Evolutionary conservation across 2,329 filamentous ascomycete species (phyloP), one percentile per base, ranked within the genome.

Genomic region (Phyllosticta citriasiana): DNA sequence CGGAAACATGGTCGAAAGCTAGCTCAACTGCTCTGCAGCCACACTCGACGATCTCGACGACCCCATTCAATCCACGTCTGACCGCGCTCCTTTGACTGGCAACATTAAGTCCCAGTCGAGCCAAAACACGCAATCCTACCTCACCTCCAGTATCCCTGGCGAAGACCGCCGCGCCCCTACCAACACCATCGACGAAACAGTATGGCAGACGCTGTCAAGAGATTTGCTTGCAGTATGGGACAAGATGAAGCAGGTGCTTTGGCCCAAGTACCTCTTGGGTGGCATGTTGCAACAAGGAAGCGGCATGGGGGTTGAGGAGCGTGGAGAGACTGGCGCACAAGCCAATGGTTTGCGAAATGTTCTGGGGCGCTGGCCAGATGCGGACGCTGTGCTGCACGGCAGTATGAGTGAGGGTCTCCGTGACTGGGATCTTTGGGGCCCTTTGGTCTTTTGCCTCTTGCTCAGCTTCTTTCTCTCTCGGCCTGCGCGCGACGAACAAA

Each of bases 341-440:
- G 73, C 72, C 26, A 79, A 77, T 9, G 75, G 74, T 19, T 68
- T 86, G 57, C 78, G 83, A 63, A 78, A 78, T 25, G 66, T 86
- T 52, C 79, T 84, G 40, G 84, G 83, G 40, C 78, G 84, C 68
- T 88, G 85, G 85, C 85, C 85, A 33, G 84, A 87, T 73, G 84
- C 85, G 63, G 84, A 87, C 72, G 79, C 81, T 40, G 81, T 88
- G 60, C 72, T 88, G 63, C 82, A 87, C 71, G 82, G 83, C 61
- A 84, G 79, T 55, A 95, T 97, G 90, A 93, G 88, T 66, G 89
- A 95, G 57, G 92, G 92, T 0, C 77, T 97, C 70, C 81, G 93
- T 64, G 92, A 99, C 77, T 99, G 94, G 94, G 94, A 99, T 80
- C 83, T 99, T 57, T 99, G 94, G 83, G 94, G 94, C 0, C 94